phyloP scores from a whole-genome alignment of 2,329 filamentous ascomycete species.

The Beauveria varroae region DNA sequence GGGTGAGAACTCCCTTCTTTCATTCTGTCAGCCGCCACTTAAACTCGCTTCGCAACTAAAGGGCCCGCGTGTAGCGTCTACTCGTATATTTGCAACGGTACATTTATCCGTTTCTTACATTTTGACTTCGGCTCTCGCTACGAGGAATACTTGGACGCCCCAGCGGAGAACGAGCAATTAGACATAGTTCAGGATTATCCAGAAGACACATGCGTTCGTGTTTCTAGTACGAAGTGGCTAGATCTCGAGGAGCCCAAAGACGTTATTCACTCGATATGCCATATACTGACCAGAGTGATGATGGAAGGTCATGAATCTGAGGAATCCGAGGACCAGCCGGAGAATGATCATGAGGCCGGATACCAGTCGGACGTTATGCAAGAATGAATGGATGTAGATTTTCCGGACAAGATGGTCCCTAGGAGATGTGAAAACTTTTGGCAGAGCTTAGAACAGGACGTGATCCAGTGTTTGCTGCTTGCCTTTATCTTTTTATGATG shows the following conservation, averaged over 20 bases:
- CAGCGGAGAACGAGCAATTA: neutral
- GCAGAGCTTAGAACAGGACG: too few species aligned
- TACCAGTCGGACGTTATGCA: neutral
- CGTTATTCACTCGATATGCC: neutral
- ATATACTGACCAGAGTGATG: neutral
- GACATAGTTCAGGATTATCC: neutral
- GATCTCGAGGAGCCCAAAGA: neutral
- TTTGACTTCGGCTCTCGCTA: neutral
- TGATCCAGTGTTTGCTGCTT: too few species aligned
- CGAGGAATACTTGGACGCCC: neutral
- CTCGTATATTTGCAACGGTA: too few species aligned
- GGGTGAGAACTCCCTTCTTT: neutral
- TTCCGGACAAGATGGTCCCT: too few species aligned
- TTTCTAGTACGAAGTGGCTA: neutral
- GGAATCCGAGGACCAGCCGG: too few species aligned
- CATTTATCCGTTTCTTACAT: too few species aligned
- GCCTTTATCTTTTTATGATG: too few species aligned
- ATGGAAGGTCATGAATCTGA: neutral
- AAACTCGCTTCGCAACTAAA: neutral
- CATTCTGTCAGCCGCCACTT: neutral
- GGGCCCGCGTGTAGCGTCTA: too few species aligned
- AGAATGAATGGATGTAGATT: too few species aligned
- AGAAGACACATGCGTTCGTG: conserved; percentile 1
- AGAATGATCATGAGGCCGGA: neutral
- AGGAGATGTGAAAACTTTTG: too few species aligned